Evolutionary conservation across 306 rosid genomes (phyloP), one percentile per base, ranked within the genome.

Genomic region (Acacia crassicarpa): DNA sequence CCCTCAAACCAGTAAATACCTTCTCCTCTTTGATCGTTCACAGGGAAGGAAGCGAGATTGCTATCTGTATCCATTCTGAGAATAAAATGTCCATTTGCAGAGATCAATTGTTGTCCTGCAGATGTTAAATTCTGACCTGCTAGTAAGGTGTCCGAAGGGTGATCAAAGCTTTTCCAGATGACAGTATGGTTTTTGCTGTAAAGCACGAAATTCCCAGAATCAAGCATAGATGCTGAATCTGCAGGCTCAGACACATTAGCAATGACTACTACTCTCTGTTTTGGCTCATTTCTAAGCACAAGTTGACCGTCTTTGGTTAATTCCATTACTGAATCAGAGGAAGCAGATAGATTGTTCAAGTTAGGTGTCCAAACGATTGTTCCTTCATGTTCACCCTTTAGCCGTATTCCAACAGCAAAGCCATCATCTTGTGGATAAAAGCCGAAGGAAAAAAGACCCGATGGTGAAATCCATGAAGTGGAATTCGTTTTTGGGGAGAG

Each of bases 151-250:
- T 53, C 22, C 0, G 59, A 4, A 9, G 59, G 59, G 22, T 17
- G 0, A 53, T 17, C 59, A 53, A 53, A 53, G 23, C 59, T 53
- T 53, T 53, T 23, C 59, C 89, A 86, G 41, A 62, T 13, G 49
- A 79, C 51, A 23, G 0, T 25, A 9, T 1, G 0, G 7, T 2
- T 5, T 0, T 78, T 1, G 56, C 32, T 8, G 30, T 81, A 87
- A 2, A 86, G 76, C 63, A 86, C 85, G 74, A 86, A 86, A 78
- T 84, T 86, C 2, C 89, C 89, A 62, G 83, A 81, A 74, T 84
- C 82, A 33, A 1, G 68, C 85, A 86, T 84, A 22, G 82, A 83
- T 2, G 87, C 89, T 15, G 68, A 77, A 77, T 77, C 25, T 5
- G 44, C 56, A 9, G 38, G 1, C 20, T 8, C 1, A 16, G 49